phyloP scores from a whole-genome alignment of 768 basidiomycete genomes.

The Boletus speciosus region DNA sequence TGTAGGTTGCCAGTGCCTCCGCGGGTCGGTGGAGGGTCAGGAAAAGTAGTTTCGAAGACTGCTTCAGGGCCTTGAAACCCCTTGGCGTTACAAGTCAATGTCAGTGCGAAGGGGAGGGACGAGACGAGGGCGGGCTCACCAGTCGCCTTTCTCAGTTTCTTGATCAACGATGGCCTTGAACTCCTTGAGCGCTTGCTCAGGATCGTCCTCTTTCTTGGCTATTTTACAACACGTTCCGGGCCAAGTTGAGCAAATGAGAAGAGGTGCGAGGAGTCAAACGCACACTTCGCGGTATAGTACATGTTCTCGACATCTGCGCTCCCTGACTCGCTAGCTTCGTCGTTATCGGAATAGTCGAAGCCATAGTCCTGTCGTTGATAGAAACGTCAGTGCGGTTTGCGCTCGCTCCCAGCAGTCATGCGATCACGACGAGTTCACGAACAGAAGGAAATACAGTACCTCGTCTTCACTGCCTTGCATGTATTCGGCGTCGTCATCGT shows the following conservation, averaged over 20 bases:
- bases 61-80: constrained; percentile 99
- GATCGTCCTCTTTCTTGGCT: constrained; percentile 94
- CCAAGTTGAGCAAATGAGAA: background rate
- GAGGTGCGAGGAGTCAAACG: constrained; percentile 24
- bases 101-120: background rate
- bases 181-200: constrained; percentile 87
- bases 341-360: constrained; percentile 94
- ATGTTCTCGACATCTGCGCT: constrained; percentile 94
- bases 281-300: constrained; percentile 97
- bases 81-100: constrained; percentile 37
- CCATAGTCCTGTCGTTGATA: constrained; percentile 69
- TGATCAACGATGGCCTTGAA: constrained; percentile 86
- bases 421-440: background rate
- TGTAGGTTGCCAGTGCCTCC: constrained; percentile 85
- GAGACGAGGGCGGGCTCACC: constrained; percentile 46
- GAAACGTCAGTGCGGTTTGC: constrained; percentile 1
- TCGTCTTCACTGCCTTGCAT: constrained; percentile 89
- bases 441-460: constrained; percentile 38
- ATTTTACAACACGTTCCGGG: background rate
- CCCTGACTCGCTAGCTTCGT: constrained; percentile 74
- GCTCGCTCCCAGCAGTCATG: background rate
- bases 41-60: constrained; percentile 92
- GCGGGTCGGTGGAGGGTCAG: constrained; percentile 71
- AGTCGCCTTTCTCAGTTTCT: constrained; percentile 92
- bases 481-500: constrained; percentile 92